Evolutionary conservation across 2,329 filamentous ascomycete species (phyloP), one percentile per base, ranked within the genome.

Genomic region (Incumbomyces delicatus): DNA sequence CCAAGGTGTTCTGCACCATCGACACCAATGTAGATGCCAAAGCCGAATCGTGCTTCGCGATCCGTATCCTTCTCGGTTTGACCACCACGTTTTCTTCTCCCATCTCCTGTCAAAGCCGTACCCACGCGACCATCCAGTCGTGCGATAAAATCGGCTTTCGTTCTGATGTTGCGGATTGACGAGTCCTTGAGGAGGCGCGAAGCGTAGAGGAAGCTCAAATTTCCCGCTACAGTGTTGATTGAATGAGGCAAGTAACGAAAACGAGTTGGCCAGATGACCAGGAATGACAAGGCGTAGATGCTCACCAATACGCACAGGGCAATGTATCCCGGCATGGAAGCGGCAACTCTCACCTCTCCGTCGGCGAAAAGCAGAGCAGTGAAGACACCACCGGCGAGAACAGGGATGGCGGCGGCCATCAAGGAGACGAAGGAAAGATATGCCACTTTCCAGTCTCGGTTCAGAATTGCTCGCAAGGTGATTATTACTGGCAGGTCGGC

Each of bases 131-230:
- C 71, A 42, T 86, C 80, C 2, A 95, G 68, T 35, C 84, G 72
- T 0, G 76, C 79, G 17, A 82, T 74, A 16, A 95, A 73, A 53
- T 88, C 83, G 0, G 70, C 70, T 53, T 81, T 82, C n/a, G 74
- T 80, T 22, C 73, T 71, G 2, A 83, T 78, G 32, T 80, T 76
- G 42, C 80, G 74, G 61, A 95, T 90, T 0, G 83, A 77, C 8
- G 80, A 73, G 58, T 95, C 88, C 4, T 76, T 71, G 1, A 86
- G 69, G 14, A 94, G 69, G 18, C 83, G 81, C 36, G 81, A 81
- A 55, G 82, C 81, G 49, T 85, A 80, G 35, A 90, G 71, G 61
- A 90, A 89, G 59, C 80, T 83, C 55, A 94, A 75, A 17, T 89
- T 72, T 61, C 89, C 87, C 1, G 85, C 84, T 14, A 94, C 72